Evolutionary conservation across 176 grass and related monocot genomes (phyloP), one percentile per base, ranked within the genome.

Genomic region (Musa acuminata): DNA sequence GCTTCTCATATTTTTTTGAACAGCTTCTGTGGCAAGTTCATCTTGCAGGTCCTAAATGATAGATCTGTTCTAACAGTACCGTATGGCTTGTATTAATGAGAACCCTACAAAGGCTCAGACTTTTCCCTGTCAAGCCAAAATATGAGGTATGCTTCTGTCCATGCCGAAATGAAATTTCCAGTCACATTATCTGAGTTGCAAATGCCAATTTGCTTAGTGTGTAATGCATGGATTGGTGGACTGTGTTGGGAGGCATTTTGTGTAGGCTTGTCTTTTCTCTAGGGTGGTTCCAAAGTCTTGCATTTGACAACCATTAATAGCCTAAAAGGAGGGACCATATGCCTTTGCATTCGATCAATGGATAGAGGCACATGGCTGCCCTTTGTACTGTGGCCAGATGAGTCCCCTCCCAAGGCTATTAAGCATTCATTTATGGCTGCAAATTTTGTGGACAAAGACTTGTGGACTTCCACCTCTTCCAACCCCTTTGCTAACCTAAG

Each of bases 271-370:
- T 25, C 69, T 52, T 71, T 72, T 72, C 10, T 12, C 29, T 22
- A 22, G 48, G 69, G 69, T 71, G 27, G 69, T 52, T 71, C 69
- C 21, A 51, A 20, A 51, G 69, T 52, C 69, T 52, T 52, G 69
- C 69, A 22, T 43, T 51, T 23, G 69, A 71, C 69, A 71, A 9
- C 69, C 50, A 25, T 53, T 9, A 53, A 72, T 53, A 6, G 13
- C 13, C n/a, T 71, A n/a, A 64, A 24, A 24, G 23, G 11, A 13
- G 9, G 69, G 48, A 23, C 67, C 67, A 51, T 49, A 51, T n/a
- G 16, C 48, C 48, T 20, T 20, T n/a, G 16, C 35, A 50, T 20
- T 70, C 20, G 20, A 70, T 69, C 8, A 29, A 17, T 51, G 50
- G 43, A 35, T 35, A 35, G 29, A n/a, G 8, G 43, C 67, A 70